These are phyloP conservation scores for Hemisphaericaspora xylanilytica DNA, from an alignment of 1,139 yeast species.

Conservation along the genomic window DNA sequence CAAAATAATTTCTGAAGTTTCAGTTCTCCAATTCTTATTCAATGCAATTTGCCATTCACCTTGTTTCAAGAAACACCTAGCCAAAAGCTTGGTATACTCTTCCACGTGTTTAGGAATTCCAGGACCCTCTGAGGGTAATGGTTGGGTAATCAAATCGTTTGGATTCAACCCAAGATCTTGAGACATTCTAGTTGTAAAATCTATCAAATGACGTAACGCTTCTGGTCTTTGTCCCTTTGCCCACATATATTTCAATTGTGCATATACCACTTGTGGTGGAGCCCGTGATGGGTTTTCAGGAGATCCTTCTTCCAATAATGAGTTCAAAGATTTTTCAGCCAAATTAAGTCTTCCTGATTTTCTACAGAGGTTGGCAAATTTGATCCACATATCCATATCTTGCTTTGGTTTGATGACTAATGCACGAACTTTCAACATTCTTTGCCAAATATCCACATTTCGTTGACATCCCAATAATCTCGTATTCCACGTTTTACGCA, in stretches of 20 bases:
- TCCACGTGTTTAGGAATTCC: constrained; percentile 75
- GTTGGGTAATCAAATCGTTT: constrained; percentile 82
- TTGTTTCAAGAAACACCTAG: constrained; percentile 93
- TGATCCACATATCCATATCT: constrained; percentile 98
- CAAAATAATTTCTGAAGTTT: constrained; percentile 72
- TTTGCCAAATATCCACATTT: constrained; percentile 97
- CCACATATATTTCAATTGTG: constrained; percentile 96
- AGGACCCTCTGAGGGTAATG: constrained; percentile 74
- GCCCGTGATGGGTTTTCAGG: constrained; percentile 70
- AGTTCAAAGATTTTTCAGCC: constrained; percentile 87
- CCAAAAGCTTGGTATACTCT: constrained; percentile 81
- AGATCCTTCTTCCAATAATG: constrained; percentile 62
- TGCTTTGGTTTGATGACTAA: constrained; percentile 92
- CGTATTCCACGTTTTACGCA: constrained; percentile 93
- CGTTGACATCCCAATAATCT: constrained; percentile 91
- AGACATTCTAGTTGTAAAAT: constrained; percentile 88
- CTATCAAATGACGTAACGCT: constrained; percentile 81
- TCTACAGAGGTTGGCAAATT: constrained; percentile 93
- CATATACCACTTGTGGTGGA: constrained; percentile 95
- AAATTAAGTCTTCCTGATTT: constrained; percentile 89
- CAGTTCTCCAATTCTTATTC: constrained; percentile 76
- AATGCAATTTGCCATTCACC: constrained; percentile 97
- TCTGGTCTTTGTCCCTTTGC: constrained; percentile 87
- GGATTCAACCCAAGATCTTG: constrained; percentile 78
- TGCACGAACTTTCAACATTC: constrained; percentile 91